Percentiles rank a stretch among this genome's conserved stretches.
Conservation (phyloP, 169 alveolate species). For the Theileria sp. region DNA sequence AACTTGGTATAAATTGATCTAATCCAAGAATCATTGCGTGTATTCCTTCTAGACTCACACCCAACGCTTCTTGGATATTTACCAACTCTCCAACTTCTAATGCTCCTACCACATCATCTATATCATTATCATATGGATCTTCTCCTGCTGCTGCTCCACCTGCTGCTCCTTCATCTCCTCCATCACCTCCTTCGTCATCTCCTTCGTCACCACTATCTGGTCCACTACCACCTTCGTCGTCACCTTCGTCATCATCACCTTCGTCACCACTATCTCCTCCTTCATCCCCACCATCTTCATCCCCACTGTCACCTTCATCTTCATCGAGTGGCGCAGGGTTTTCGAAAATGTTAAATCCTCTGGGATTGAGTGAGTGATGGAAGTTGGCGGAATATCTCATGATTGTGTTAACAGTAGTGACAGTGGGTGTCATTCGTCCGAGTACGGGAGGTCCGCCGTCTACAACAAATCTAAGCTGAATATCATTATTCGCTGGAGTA, state of each 20-base stretch:
- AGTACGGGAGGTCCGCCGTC: background rate
- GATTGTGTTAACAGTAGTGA: background rate
- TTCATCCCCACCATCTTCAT: background rate
- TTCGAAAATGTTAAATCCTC: background rate
- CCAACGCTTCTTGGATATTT: background rate
- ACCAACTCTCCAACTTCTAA: background rate
- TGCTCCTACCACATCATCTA: too few relatives aligned
- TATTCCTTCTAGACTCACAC: background rate
- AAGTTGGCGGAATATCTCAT: background rate
- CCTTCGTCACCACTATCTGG: background rate
- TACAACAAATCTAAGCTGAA: background rate
- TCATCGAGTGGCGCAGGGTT: background rate
- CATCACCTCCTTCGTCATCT: background rate
- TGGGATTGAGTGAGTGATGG: background rate
- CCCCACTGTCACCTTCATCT: background rate
- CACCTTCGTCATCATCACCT: background rate
- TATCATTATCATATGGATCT: too few relatives aligned
- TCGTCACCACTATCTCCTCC: background rate
- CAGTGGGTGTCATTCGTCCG: background rate
- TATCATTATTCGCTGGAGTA: background rate
- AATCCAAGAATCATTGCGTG: background rate
- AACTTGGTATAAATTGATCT: background rate
- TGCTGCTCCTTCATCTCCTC: background rate
- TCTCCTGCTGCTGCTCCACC: too few relatives aligned
- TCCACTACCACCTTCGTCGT: background rate